Base-by-base conservation (phyloP, 345 rosid genomes). In the Hibiscus tridactylites region DNA sequence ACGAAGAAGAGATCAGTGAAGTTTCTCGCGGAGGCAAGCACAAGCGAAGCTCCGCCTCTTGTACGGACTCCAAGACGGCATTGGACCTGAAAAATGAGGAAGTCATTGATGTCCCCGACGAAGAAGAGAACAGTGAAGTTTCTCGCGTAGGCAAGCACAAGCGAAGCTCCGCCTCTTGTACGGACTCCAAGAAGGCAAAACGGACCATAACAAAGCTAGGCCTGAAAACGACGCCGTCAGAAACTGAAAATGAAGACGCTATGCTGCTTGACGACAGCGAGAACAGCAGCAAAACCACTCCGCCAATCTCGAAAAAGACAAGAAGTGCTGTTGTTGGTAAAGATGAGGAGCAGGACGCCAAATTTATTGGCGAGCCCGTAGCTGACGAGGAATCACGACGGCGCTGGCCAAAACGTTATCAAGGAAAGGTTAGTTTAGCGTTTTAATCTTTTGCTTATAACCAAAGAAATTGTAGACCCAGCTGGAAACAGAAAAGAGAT, bases 381-480 rank as follows among this genome's bases (percentile, higher is more conserved):
- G 74, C 83, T 0, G 78, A 71, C 0, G 74, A 70, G 3, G 94
- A 88, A 16, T 89, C 97, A 0, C 75, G 77, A 66, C 52, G 16
- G 0, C 74, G 71, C 5, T 91, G 94, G 94, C 87, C 88, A 1
- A 75, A 83, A 9, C 78, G 94, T 28, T 91, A 89, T 16, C 63
- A 13, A 35, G 75, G 19, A 0, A 62, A 71, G 88, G 90, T 88
- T 31, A 31, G 35, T 4, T 31, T 31, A 31, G 35, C 4, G 35
- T 2, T 31, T 31, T 3, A 3, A 31, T 31, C 35, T 31, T 31
- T 31, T 31, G 3, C 4, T 31, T 31, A 0, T 29, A 29, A 29
- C 31, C 31, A 29, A 29, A 29, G 3, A 29, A 29, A 29, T 29
- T 21, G 31, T 29, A 1, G 31, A 29, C 31, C 31, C 31, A 29